Percentiles rank a stretch among this genome's conserved stretches.
These are phyloP conservation scores for Cynara cardunculus DNA, from an alignment of 129 eudicot species.

Conservation along the genomic window DNA sequence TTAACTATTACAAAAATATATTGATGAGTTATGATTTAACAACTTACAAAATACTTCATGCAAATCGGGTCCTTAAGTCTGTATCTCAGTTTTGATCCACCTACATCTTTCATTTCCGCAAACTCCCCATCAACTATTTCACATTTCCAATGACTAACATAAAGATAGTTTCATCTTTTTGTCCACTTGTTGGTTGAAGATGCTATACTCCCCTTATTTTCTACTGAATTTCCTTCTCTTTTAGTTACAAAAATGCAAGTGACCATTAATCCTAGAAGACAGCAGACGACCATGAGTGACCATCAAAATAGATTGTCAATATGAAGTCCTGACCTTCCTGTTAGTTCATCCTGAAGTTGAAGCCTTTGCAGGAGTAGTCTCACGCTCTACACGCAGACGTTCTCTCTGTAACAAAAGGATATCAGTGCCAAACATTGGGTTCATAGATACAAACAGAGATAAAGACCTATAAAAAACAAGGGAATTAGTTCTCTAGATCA, in stretches of 20 bases:
- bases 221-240: neutral
- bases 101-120: constrained; percentile 2
- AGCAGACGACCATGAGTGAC: neutral
- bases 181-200: neutral
- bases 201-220: neutral
- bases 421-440: neutral
- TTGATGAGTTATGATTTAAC: neutral
- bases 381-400: constrained; percentile 50
- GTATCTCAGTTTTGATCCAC: constrained; percentile 9
- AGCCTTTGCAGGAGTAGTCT: constrained; percentile 33
- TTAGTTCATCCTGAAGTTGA: constrained; percentile 31
- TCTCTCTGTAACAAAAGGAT: constrained; percentile 42
- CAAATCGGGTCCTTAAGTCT: constrained; percentile 4
- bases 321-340: constrained; percentile 22
- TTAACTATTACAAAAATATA: neutral
- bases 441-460: neutral
- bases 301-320: neutral
- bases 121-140: neutral
- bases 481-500: neutral
- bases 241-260: constrained; percentile 1
- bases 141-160: neutral
- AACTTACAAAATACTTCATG: neutral
- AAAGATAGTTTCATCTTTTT: neutral
- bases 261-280: neutral
- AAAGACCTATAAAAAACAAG: neutral